Evolutionary conservation across 2,329 filamentous ascomycete species (phyloP), one percentile per base, ranked within the genome.

Genomic region (Huntiella omanensis): DNA sequence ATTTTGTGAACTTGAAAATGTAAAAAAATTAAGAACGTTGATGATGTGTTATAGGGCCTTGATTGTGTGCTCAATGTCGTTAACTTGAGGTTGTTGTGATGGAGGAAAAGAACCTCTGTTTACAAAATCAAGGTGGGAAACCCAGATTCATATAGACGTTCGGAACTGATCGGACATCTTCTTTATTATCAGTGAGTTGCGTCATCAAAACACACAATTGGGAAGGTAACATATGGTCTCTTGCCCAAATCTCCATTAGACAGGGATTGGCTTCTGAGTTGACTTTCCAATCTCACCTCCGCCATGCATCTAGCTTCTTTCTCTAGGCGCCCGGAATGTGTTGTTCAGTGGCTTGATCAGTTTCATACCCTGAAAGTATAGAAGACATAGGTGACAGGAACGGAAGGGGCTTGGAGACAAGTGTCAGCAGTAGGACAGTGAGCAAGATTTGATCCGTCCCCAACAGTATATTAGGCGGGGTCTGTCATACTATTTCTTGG

Each of bases 21-120:
- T 92, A 92, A 3, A 83, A 91, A 58, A 92, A 87, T 92, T 85
- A 1, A 93, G 65, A 47, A 92, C 92, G 55, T 93, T 85, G 56
- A 92, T 92, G 60, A 93, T 92, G 37, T 92, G 80, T 0, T 83
- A 66, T 2, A 92, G 63, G 1, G 82, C 84, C 52, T 88, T 86
- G 0, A 80, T 82, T 5, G 81, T 86, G 44, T 80, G 70, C 54
- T 83, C 77, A 4, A 88, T 83, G 50, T 84, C 85, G 53, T 84
- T 79, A 2, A 81, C 77, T 51, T 76, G 83, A 48, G 86, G 80
- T 49, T 71, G 68, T 55, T 85, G 80, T 53, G 86, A 81, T n/a
- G 71, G 66, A 45, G 76, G 69, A 17, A 87, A 60, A 12, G 73
- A 62, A 56, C 76, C 80, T 51, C 83, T 80, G 28, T 78, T 65